Percentiles rank a stretch among this genome's conserved stretches.
Conservation (phyloP, 2,329 filamentous ascomycete genomes). For the Talaromyces sp. region DNA sequence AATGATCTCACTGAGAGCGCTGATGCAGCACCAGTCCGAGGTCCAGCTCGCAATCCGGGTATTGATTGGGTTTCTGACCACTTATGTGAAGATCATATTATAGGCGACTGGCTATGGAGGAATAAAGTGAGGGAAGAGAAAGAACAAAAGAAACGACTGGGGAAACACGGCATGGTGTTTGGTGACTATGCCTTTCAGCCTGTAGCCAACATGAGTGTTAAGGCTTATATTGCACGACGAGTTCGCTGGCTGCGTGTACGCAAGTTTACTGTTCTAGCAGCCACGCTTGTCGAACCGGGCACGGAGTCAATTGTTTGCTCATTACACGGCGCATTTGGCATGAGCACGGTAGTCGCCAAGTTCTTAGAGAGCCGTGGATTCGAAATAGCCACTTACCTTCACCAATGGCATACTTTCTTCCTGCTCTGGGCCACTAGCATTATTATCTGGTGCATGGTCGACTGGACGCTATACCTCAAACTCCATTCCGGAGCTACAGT, state of each 20-base stretch:
- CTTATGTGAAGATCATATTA: conserved; percentile 96
- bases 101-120: conserved; percentile 86
- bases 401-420: conserved; percentile 62
- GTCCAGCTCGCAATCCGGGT: conserved; percentile 50
- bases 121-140: conserved; percentile 33
- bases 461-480: conserved; percentile 66
- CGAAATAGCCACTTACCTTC: conserved; percentile 48
- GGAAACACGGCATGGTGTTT: conserved; percentile 76
- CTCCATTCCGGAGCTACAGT: conserved; percentile 70
- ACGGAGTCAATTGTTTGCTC: conserved; percentile 85
- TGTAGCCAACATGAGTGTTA: conserved; percentile 71
- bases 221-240: conserved; percentile 71
- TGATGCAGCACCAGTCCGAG: conserved; percentile 38
- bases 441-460: conserved; percentile 65
- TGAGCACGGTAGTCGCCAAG: conserved; percentile 61
- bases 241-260: conserved; percentile 87
- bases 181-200: conserved; percentile 89
- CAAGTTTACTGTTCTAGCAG: conserved; percentile 86
- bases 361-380: conserved; percentile 46
- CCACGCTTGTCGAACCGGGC: conserved; percentile 87
- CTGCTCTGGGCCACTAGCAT: conserved; percentile 63
- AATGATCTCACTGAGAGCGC: conserved; percentile 57
- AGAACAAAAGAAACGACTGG: conserved; percentile 44
- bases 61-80: conserved; percentile 93
- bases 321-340: conserved; percentile 69